These are phyloP conservation scores for Polymyxa betae DNA, from an alignment of 208 protist genomes.

Conservation along the genomic window DNA sequence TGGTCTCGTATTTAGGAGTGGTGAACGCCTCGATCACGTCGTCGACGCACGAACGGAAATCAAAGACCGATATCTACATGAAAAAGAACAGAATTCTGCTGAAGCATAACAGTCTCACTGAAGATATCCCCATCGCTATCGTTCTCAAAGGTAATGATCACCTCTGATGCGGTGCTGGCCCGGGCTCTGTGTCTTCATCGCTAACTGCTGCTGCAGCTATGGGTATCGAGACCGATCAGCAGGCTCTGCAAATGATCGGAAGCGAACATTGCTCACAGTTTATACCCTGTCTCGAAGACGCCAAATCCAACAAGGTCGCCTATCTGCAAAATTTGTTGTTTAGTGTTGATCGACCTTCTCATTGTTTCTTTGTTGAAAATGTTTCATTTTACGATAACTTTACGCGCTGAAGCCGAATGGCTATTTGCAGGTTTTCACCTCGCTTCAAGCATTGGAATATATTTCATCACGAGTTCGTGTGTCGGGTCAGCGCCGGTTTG, in stretches of 20 bases:
- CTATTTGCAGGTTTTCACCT: slow-evolving; percentile 74
- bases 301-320: slow-evolving; percentile 37
- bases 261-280: neutral
- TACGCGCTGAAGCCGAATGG: neutral
- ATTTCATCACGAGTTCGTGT: slow-evolving; percentile 65
- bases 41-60: slow-evolving; percentile 70
- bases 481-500: slow-evolving; percentile 10
- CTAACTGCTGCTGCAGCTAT: too few species aligned
- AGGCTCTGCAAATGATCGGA: slow-evolving; percentile 78
- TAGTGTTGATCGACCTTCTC: neutral
- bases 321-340: neutral
- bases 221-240: slow-evolving; percentile 95
- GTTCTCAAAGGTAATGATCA: slow-evolving; percentile 82
- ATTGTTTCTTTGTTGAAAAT: neutral
- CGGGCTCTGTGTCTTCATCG: too few species aligned
- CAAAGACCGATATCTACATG: slow-evolving; percentile 70
- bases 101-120: slow-evolving; percentile 94
- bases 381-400: neutral
- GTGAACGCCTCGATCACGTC: slow-evolving; percentile 73
- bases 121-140: slow-evolving; percentile 96
- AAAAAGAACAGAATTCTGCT: slow-evolving; percentile 93
- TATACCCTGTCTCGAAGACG: slow-evolving; percentile 46
- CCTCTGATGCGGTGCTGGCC: neutral
- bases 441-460: slow-evolving; percentile 90
- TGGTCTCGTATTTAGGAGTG: slow-evolving; percentile 55